Evolutionary conservation across 805 yeast species (phyloP), one percentile per base, ranked within the genome.

Genomic region (Wickerhamiella allomyrinae): DNA sequence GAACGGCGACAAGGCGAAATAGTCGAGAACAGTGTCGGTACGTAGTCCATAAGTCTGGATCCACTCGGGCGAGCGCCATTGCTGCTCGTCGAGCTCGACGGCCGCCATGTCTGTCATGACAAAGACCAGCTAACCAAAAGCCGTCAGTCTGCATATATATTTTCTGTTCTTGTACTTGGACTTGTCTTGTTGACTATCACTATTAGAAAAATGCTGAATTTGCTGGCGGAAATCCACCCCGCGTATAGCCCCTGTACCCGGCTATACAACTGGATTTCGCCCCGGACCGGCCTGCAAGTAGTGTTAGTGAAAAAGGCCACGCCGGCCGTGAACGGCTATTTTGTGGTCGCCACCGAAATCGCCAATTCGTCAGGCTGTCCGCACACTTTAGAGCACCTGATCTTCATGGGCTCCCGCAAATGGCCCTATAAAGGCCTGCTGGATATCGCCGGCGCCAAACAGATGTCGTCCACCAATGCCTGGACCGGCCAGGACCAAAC

Each of bases 61-160:
- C 93, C 95, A 91, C 60, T 91, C 98, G 1, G 98, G 97, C 3
- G 91, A 79, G 50, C 87, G 75, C 98, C 98, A 91, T 59, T 87
- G 97, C 34, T 91, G 70, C 54, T 89, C 96, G 56, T 87, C 96
- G 21, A 87, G 66, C 23, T 49, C 52, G 22, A 52, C 51, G 9
- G 25, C 31, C 5, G 17, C 31, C 31, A 27, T 17, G 7, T 27
- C 31, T 11, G 31, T 17, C 31, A 27, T 27, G 7, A 27, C 31
- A 27, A 27, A 27, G 31, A 13, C 17, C 7, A 27, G 17, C 15
- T 7, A 11, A 11, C 29, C 9, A 24, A 24, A 24, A 24, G 29
- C n/a, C 29, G 5, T n/a, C 29, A 3, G 4, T 5, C 29, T 11
- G 13, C 13, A 24, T 24, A 8, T n/a, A n/a, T n/a, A n/a, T n/a